Evolutionary conservation across 768 basidiomycete genomes (phyloP).

Genomic region (Suillus cothurnatus): DNA sequence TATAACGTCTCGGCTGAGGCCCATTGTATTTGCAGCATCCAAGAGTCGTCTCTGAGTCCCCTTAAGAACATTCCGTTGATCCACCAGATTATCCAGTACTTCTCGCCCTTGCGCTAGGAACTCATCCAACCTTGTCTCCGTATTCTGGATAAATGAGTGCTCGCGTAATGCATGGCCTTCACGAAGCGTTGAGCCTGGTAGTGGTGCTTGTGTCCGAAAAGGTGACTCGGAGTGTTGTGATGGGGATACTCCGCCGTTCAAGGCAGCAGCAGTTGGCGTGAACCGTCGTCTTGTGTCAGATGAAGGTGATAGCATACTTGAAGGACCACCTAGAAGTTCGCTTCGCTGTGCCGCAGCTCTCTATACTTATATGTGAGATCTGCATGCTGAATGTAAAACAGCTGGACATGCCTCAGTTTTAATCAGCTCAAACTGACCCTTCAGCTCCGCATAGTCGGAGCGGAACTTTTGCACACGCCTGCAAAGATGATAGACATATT

Average conservation of each 20-base stretch:
- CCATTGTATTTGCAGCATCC: conserved; percentile 92
- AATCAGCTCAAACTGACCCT: conserved; percentile 77
- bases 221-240: conserved; percentile 86
- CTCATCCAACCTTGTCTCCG: conserved; percentile 81
- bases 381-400: not conserved
- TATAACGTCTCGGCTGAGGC: conserved; percentile 92
- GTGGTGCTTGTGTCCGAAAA: conserved; percentile 63
- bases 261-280: conserved; percentile 31
- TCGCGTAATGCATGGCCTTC: conserved; percentile 85
- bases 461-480: conserved; percentile 95
- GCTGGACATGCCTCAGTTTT: conserved; percentile 52
- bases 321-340: conserved; percentile 60
- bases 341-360: conserved; percentile 58
- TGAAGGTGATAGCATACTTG: conserved; percentile 35
- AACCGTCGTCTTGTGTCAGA: conserved; percentile 71
- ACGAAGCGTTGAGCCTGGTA: conserved; percentile 56
- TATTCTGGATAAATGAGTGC: conserved; percentile 85
- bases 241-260: conserved; percentile 42
- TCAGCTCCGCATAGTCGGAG: conserved; percentile 81
- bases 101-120: conserved; percentile 92
- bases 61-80: conserved; percentile 92
- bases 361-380: conserved; percentile 38
- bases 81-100: conserved; percentile 88
- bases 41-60: conserved; percentile 88
- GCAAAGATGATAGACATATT: conserved; percentile 8